Conservation (phyloP, 2,329 filamentous ascomycete species). For the Chaetomium globosum region DNA sequence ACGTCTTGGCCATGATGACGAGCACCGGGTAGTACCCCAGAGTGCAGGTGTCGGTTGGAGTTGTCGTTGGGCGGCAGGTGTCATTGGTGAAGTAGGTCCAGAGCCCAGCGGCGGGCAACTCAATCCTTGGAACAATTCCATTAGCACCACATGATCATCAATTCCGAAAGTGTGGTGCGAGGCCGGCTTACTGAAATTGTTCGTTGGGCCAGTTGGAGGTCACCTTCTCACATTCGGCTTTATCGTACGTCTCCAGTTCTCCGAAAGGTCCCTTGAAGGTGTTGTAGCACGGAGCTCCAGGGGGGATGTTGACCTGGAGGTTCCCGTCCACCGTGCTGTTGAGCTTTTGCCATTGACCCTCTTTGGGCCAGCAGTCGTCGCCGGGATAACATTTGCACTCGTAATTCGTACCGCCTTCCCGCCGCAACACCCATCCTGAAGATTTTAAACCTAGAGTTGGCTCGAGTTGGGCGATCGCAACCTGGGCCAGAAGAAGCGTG, state of each 20-base stretch:
- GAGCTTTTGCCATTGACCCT: constrained; percentile 35
- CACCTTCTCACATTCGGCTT: constrained; percentile 42
- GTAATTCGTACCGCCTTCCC: constrained; percentile 33
- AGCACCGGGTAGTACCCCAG: constrained; percentile 47
- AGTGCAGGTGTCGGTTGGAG: constrained; percentile 43
- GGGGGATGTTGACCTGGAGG: constrained; percentile 41
- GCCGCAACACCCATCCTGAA: constrained; percentile 27
- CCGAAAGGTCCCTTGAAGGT: constrained; percentile 46
- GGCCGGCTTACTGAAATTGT: constrained; percentile 44
- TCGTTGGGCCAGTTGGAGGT: constrained; percentile 41
- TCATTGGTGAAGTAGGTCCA: constrained; percentile 51
- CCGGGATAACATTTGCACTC: constrained; percentile 39
- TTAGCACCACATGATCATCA: neutral
- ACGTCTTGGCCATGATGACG: constrained; percentile 40
- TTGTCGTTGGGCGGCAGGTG: constrained; percentile 44
- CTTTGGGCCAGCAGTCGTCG: constrained; percentile 37
- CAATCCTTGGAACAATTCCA: constrained; percentile 28
- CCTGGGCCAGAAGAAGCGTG: constrained; percentile 28
- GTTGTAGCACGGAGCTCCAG: constrained; percentile 43
- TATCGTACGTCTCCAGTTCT: constrained; percentile 43
- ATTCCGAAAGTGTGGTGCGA: accelerated
- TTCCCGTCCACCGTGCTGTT: constrained; percentile 45
- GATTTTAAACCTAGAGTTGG: constrained; percentile 5
- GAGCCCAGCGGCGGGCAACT: constrained; percentile 38
- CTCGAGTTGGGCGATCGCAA: constrained; percentile 7